Base-by-base conservation (phyloP, 208 protist genomes). In the Naegleria fowleri region DNA sequence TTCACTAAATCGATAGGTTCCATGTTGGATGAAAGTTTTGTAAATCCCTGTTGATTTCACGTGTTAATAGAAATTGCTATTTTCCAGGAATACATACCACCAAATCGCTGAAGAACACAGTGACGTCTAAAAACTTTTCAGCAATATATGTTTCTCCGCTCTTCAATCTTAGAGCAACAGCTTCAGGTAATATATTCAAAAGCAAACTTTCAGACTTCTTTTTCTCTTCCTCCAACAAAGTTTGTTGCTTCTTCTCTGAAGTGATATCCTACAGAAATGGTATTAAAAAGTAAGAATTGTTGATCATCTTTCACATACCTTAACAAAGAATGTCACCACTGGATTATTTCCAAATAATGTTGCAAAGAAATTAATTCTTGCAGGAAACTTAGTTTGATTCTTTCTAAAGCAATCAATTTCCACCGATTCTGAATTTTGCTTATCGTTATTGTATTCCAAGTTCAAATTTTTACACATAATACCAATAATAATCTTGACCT, bases 131-230 rank as follows among this genome's bases (percentile, higher is more conserved):
- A 19, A 51, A 76, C 58, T 36, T 43, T 85, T 93, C 90, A 13
- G 90, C 39, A 76, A 92, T 92, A 29, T 52, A 36, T 19, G 58
- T 75, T 59, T 88, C 55, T 41, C 86, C 91, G 16, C 90, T 22
- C 40, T 88, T 90, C 9, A 93, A 25, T 33, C 36, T 29, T 0
- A 39, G 15, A 29, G 43, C 92, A 55, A 93, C 29, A 38, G 33
- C 22, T 13, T 38, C 36, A 52, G 92, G 92, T 0, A 93, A 39
- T n/a, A 92, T 76, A 25, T 92, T 92, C 59, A 79, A 55, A 19
- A 93, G 29, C 25, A 93, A 38, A 16, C 41, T 16, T 40, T 92
- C 91, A 84, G 16, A 55, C 2, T 86, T 83, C 22, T 86, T 58
- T 29, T 89, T 91, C 39, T 91, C 89, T 38, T 75, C 29, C 7